Conservation (phyloP, 176 grass and related monocot species). For the Tillandsia leiboldiana region DNA sequence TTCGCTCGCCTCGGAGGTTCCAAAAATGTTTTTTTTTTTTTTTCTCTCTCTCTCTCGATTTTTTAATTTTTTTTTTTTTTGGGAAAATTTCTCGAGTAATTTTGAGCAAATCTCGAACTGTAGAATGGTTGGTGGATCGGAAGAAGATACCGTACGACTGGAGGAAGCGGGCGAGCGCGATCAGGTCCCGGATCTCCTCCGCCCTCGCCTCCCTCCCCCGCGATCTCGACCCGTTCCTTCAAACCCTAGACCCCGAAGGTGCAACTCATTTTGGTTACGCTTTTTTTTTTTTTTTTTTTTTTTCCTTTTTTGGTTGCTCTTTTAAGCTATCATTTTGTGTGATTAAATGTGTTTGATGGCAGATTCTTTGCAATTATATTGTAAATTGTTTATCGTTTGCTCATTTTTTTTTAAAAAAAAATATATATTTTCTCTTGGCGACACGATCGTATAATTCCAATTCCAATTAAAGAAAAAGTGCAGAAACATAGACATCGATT, state of each 20-base stretch:
- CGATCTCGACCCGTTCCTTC: slow-evolving; percentile 63
- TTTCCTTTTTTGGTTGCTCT: no score
- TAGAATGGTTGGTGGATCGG: slow-evolving; percentile 97
- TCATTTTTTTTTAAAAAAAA: no score
- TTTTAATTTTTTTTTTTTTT: neutral
- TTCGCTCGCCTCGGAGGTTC: slow-evolving; percentile 63
- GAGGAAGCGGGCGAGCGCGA: slow-evolving; percentile 57
- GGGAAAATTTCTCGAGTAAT: neutral
- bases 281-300: neutral
- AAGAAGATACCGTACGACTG: slow-evolving; percentile 87
- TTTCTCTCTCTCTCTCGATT: neutral
- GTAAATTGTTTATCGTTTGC: no score
- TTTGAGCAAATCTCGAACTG: neutral
- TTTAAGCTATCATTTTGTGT: no score
- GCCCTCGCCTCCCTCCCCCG: slow-evolving; percentile 48
- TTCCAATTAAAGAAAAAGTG: no score
- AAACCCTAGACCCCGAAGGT: slow-evolving; percentile 64
- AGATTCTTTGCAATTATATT: no score
- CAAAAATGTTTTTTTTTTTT: neutral
- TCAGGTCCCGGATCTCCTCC: slow-evolving; percentile 49
- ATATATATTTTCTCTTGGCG: no score
- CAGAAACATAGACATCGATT: no score
- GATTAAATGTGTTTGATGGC: no score
- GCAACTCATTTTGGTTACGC: neutral
- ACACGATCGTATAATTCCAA: no score